A percentile compares a stretch with the other conserved stretches of the same genome.
phyloP scores from a whole-genome alignment of 768 basidiomycete genomes.

The Tricholoma matsutake region DNA sequence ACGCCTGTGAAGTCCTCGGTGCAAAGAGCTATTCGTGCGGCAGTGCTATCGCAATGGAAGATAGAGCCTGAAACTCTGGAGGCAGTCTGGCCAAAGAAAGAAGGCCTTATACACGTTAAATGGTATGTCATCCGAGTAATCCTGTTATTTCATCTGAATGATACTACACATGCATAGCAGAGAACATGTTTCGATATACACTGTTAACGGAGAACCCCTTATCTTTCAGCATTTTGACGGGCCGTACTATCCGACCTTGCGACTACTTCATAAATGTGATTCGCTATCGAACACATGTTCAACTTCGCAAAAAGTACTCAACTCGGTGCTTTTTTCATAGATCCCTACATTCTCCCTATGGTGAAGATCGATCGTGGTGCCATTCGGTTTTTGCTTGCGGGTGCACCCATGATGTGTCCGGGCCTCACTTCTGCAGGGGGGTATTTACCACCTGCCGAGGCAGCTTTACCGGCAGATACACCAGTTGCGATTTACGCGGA shows the following conservation, averaged over 20 bases:
- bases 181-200: slow-evolving; percentile 94
- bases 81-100: slow-evolving; percentile 98
- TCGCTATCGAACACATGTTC: slow-evolving; percentile 10
- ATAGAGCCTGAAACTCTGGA: slow-evolving; percentile 81
- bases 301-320: not conserved
- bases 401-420: slow-evolving; percentile 96
- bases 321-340: slow-evolving; percentile 39
- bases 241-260: slow-evolving; percentile 84
- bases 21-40: slow-evolving; percentile 82
- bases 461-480: slow-evolving; percentile 62
- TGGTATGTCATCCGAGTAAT: slow-evolving; percentile 57
- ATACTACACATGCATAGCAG: slow-evolving; percentile 53
- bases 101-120: slow-evolving; percentile 87
- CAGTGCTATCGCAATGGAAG: slow-evolving; percentile 80
- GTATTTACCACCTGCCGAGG: slow-evolving; percentile 71
- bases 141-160: slow-evolving; percentile 3
- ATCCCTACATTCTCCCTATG: slow-evolving; percentile 85
- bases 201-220: slow-evolving; percentile 80
- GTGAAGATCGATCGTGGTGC: slow-evolving; percentile 95
- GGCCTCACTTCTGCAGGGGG: slow-evolving; percentile 94
- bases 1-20: slow-evolving; percentile 92
- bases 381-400: slow-evolving; percentile 93
- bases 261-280: slow-evolving; percentile 89
- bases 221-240: slow-evolving; percentile 98
- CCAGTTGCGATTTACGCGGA: slow-evolving; percentile 94